Evolutionary conservation across 2,329 filamentous ascomycete species (phyloP).

Genomic region (Leptographium radiaticola): DNA sequence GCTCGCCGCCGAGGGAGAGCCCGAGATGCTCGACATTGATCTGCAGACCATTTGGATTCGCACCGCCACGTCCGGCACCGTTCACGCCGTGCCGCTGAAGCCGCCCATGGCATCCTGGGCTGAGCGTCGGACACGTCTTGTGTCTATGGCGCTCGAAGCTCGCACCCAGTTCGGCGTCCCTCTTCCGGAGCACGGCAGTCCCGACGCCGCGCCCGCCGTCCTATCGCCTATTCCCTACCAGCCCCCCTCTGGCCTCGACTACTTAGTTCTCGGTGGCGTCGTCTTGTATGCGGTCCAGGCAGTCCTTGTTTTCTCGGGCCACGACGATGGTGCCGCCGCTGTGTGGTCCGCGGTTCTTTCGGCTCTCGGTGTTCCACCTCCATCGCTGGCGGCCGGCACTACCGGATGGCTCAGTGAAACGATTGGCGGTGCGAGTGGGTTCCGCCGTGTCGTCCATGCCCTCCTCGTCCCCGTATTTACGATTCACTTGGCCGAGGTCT

Average conservation of each 20-base stretch:
- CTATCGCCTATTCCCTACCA: conserved; percentile 18
- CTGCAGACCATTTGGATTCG: conserved; percentile 48
- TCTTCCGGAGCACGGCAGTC: conserved; percentile 25
- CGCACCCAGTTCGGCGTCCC: conserved; percentile 48
- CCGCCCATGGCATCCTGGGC: conserved; percentile 57
- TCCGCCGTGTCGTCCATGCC: conserved; percentile 42
- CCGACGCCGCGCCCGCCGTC: conserved; percentile 16
- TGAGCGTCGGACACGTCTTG: conserved; percentile 56
- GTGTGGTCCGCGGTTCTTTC: conserved; percentile 23
- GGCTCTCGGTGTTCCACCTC: not conserved
- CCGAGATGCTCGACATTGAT: conserved; percentile 52
- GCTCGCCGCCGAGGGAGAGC: conserved; percentile 17
- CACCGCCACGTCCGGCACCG: conserved; percentile 31
- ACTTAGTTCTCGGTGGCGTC: conserved; percentile 41
- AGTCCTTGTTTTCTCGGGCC: conserved; percentile 28
- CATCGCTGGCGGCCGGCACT: conserved; percentile 6
- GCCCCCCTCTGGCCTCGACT: conserved; percentile 29
- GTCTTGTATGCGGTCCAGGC: conserved; percentile 40
- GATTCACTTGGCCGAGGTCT: conserved; percentile 54
- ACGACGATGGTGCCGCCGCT: conserved; percentile 37
- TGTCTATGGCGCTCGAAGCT: conserved; percentile 52
- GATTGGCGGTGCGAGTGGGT: conserved; percentile 28
- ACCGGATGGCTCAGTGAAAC: not conserved
- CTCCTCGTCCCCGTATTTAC: conserved; percentile 46
- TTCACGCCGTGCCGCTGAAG: conserved; percentile 44